Conservation (phyloP, 495 filamentous ascomycete genomes). For the Letharia columbiana region DNA sequence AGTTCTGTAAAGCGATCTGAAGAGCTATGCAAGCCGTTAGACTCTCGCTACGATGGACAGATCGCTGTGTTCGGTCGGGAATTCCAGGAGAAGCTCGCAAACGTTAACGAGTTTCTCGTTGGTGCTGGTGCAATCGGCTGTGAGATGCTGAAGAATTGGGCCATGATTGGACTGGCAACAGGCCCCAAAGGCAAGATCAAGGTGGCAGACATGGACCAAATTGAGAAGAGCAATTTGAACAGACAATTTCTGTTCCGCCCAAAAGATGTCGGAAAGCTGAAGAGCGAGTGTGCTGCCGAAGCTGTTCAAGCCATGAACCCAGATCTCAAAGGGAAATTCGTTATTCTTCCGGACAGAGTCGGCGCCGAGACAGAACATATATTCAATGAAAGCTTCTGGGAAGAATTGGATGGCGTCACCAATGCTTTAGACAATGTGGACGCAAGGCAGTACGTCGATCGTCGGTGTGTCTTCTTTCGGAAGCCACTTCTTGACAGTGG, state of each 20-base stretch:
- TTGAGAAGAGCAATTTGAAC: slow-evolving; percentile 98
- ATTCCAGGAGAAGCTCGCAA: slow-evolving; percentile 86
- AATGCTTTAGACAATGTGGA: slow-evolving; percentile 98
- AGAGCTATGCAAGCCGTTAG: slow-evolving; percentile 74
- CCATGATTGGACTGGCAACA: slow-evolving; percentile 90
- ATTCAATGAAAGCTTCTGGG: slow-evolving; percentile 95
- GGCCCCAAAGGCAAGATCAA: slow-evolving; percentile 81
- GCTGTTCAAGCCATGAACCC: slow-evolving; percentile 94
- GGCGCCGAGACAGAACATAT: slow-evolving; percentile 87
- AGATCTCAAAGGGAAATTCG: slow-evolving; percentile 76
- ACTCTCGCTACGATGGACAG: slow-evolving; percentile 88
- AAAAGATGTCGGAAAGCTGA: slow-evolving; percentile 90
- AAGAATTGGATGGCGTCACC: slow-evolving; percentile 79
- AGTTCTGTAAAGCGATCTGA: slow-evolving; percentile 63
- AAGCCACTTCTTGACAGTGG: slow-evolving; percentile 95
- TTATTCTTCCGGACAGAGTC: slow-evolving; percentile 78
- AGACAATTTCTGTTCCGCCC: slow-evolving; percentile 93
- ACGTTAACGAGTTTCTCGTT: slow-evolving; percentile 85
- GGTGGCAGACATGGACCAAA: slow-evolving; percentile 96
- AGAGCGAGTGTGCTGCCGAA: slow-evolving; percentile 89
- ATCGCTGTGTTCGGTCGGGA: slow-evolving; percentile 93
- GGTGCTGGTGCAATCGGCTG: slow-evolving; percentile 97
- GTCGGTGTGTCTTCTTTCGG: slow-evolving; percentile 96
- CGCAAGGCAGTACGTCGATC: slow-evolving; percentile 92
- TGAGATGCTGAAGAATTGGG: slow-evolving; percentile 99